Conservation (phyloP, 345 rosid species). For the Brassica rapa region DNA sequence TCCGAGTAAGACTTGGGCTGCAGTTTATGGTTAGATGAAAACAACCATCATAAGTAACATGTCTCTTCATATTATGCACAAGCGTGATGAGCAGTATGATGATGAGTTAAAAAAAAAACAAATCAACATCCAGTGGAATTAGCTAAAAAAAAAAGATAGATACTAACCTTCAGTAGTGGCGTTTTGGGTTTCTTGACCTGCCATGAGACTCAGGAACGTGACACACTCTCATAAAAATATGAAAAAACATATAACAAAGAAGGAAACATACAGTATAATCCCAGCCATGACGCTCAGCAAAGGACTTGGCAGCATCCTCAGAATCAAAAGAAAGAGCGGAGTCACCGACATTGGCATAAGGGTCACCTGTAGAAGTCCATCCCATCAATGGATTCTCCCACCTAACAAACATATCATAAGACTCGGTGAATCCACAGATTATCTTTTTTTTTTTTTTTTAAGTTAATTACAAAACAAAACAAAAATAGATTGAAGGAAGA, state of each 20-base stretch:
- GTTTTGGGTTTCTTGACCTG: slow-evolving; percentile 81
- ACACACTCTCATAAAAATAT: no score
- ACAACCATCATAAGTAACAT: neutral
- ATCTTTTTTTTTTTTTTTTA: no score
- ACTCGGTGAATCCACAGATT: neutral
- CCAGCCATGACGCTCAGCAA: slow-evolving; percentile 97
- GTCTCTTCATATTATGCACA: neutral
- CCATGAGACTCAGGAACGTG: neutral
- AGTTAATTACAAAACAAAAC: neutral
- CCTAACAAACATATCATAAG: slow-evolving; percentile 45
- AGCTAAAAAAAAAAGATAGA: neutral
- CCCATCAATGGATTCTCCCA: slow-evolving; percentile 99
- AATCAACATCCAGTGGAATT: neutral
- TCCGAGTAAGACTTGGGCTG: neutral
- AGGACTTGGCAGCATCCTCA: slow-evolving; percentile 77
- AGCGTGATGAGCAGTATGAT: neutral
- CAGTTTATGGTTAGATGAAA: neutral
- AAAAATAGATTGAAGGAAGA: neutral
- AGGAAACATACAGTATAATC: slow-evolving; percentile 41
- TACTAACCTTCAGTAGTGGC: slow-evolving; percentile 42
- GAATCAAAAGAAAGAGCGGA: slow-evolving; percentile 73
- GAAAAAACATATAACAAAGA: neutral
- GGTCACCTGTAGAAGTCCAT: slow-evolving; percentile 99
- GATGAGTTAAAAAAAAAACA: neutral
- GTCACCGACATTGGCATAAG: slow-evolving; percentile 97